phyloP scores from a whole-genome alignment of 495 filamentous ascomycete species.

The Penicillium daleae region DNA sequence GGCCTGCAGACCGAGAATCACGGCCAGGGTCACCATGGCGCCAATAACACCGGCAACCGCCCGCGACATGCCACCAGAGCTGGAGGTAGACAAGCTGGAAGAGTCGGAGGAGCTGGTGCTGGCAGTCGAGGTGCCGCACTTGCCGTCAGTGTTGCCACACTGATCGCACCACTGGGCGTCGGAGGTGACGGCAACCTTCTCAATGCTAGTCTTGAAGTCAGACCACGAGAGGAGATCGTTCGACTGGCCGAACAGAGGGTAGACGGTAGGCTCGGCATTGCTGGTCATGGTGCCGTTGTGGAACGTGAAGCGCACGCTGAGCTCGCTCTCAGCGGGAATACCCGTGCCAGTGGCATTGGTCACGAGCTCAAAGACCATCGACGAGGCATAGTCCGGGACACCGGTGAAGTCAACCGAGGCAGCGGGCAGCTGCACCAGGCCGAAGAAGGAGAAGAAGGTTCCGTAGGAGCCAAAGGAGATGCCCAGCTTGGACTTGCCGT shows the following conservation, averaged over 20 bases:
- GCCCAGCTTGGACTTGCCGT: slow-evolving; percentile 40
- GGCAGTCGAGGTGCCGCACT: slow-evolving; percentile 31
- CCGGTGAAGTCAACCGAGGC: slow-evolving; percentile 48
- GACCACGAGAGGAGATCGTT: slow-evolving; percentile 40
- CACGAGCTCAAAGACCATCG: slow-evolving; percentile 55
- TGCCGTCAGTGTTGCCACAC: slow-evolving; percentile 48
- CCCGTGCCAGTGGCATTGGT: slow-evolving; percentile 42
- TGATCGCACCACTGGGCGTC: slow-evolving; percentile 49
- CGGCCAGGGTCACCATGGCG: slow-evolving; percentile 63
- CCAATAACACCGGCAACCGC: slow-evolving; percentile 62
- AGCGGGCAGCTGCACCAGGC: slow-evolving; percentile 45
- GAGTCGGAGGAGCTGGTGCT: slow-evolving; percentile 18
- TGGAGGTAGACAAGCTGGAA: slow-evolving; percentile 12
- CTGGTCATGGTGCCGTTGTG: slow-evolving; percentile 53
- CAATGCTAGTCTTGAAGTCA: slow-evolving; percentile 43
- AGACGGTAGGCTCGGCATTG: slow-evolving; percentile 34
- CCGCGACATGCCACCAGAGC: slow-evolving; percentile 40
- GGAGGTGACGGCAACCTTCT: slow-evolving; percentile 42
- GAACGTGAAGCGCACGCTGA: slow-evolving; percentile 56
- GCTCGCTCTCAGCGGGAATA: slow-evolving; percentile 37
- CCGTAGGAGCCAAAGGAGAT: slow-evolving; percentile 55
- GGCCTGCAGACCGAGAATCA: slow-evolving; percentile 53
- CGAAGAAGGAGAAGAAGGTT: slow-evolving; percentile 54
- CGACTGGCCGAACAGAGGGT: slow-evolving; percentile 47
- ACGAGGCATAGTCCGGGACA: slow-evolving; percentile 54